phyloP scores from a whole-genome alignment of 225 moss, liverwort and hornwort genomes.

The Bryum argenteum region DNA sequence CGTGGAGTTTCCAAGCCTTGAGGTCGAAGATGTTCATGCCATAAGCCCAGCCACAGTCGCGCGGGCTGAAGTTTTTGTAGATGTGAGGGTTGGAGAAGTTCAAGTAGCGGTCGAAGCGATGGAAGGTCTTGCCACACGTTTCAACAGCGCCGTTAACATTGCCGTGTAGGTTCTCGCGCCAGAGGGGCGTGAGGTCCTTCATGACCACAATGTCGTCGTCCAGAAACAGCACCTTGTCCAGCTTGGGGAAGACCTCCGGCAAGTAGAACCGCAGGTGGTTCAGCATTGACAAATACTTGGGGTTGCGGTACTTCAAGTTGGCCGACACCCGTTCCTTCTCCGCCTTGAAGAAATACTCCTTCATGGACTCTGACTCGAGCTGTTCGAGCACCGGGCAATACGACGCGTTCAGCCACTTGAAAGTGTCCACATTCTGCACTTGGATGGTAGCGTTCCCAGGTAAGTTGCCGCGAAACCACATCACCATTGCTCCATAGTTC shows the following conservation, averaged over 20 bases:
- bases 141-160: constrained; percentile 91
- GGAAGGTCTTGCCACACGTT: constrained; percentile 79
- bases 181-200: constrained; percentile 78
- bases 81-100: constrained; percentile 81
- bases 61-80: constrained; percentile 61
- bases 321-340: constrained; percentile 55
- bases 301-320: constrained; percentile 84
- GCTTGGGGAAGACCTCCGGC: constrained; percentile 73
- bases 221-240: constrained; percentile 78
- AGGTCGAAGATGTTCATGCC: constrained; percentile 90
- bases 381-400: constrained; percentile 83
- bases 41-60: constrained; percentile 88
- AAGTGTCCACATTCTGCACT: constrained; percentile 78
- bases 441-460: constrained; percentile 63
- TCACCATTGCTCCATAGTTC: constrained; percentile 78
- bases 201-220: constrained; percentile 78
- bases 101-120: constrained; percentile 80
- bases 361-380: constrained; percentile 74
- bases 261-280: constrained; percentile 88
- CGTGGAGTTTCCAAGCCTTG: constrained; percentile 71
- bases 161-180: constrained; percentile 67
- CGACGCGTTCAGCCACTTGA: constrained; percentile 80
- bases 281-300: constrained; percentile 88
- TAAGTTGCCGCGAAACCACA: constrained; percentile 74
- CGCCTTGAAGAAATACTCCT: constrained; percentile 73